A percentile compares a stretch with the other conserved stretches of the same genome.
Conservation (phyloP, 2,329 filamentous ascomycete genomes). For the Fusarium zealandicum region DNA sequence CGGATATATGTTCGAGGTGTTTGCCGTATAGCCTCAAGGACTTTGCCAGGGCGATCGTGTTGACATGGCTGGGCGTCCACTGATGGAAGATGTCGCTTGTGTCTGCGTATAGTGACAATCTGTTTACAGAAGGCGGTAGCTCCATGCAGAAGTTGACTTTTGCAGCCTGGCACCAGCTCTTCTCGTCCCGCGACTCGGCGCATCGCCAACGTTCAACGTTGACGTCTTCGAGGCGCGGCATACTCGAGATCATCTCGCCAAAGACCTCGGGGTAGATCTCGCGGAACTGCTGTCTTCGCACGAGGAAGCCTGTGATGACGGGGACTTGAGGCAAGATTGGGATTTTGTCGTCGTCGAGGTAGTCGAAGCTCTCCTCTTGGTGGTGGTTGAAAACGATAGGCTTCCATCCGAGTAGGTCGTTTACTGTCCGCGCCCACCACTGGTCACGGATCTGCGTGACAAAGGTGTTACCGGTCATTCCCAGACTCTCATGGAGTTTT, state of each 20-base stretch:
- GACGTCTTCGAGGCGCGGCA: background rate
- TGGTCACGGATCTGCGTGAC: background rate
- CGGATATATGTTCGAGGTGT: constrained; percentile 4
- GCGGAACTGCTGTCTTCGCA: constrained; percentile 15
- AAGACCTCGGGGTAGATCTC: background rate
- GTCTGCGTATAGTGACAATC: background rate
- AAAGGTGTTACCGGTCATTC: background rate
- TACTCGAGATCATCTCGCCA: background rate
- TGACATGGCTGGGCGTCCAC: background rate
- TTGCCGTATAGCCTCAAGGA: background rate
- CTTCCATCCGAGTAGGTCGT: constrained; percentile 13
- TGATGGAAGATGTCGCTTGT: background rate
- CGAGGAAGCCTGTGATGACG: constrained; percentile 3
- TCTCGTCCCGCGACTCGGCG: background rate
- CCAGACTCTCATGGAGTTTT: background rate
- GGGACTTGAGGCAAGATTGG: background rate
- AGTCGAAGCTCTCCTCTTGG: rapidly evolving
- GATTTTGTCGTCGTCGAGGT: background rate
- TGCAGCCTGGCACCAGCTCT: background rate
- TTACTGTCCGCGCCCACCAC: background rate
- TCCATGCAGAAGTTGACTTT: background rate
- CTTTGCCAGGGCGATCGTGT: constrained; percentile 1
- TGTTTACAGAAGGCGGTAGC: constrained; percentile 4
- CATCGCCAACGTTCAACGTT: constrained; percentile 7
- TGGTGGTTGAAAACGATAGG: background rate